Evolutionary conservation across 2,329 filamentous ascomycete species (phyloP).

Genomic region (Epichloe baconii): DNA sequence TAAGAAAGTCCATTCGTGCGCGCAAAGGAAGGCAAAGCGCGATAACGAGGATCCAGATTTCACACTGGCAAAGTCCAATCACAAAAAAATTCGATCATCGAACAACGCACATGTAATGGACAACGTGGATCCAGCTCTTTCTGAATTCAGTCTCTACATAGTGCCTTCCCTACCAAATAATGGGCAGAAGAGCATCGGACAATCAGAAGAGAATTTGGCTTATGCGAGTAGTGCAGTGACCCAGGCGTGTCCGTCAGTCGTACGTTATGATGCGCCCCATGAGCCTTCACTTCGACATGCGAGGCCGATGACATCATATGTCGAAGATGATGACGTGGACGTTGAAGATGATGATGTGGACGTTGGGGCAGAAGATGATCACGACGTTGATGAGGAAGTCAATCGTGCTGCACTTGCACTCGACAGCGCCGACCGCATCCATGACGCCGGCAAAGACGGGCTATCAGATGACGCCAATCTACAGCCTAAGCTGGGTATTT

Average conservation of each 20-base stretch:
- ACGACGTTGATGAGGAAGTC: neutral
- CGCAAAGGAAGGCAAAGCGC: constrained; percentile 39
- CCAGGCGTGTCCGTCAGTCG: neutral
- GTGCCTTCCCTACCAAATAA: neutral
- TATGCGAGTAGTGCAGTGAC: constrained; percentile 19
- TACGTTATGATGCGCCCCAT: constrained; percentile 17
- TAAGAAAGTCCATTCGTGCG: constrained; percentile 40
- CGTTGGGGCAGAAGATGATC: constrained; percentile 12
- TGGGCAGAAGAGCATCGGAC: constrained; percentile 4
- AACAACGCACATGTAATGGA: constrained; percentile 19
- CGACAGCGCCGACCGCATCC: neutral
- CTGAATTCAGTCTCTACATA: constrained; percentile 14
- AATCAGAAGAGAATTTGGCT: constrained; percentile 6
- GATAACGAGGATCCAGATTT: constrained; percentile 45
- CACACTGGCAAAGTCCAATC: constrained; percentile 26
- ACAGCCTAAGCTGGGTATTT: neutral
- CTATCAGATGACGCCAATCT: neutral
- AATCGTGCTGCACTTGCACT: neutral
- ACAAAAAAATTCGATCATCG: constrained; percentile 26
- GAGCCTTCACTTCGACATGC: constrained; percentile 38
- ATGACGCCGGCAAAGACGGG: constrained; percentile 6
- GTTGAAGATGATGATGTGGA: constrained; percentile 22
- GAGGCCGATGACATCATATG: constrained; percentile 37
- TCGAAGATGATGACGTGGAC: constrained; percentile 31
- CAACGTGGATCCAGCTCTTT: constrained; percentile 41